Evolutionary conservation across 352 stramenopile species (phyloP).

Genomic region (Pythium guiyangense): DNA sequence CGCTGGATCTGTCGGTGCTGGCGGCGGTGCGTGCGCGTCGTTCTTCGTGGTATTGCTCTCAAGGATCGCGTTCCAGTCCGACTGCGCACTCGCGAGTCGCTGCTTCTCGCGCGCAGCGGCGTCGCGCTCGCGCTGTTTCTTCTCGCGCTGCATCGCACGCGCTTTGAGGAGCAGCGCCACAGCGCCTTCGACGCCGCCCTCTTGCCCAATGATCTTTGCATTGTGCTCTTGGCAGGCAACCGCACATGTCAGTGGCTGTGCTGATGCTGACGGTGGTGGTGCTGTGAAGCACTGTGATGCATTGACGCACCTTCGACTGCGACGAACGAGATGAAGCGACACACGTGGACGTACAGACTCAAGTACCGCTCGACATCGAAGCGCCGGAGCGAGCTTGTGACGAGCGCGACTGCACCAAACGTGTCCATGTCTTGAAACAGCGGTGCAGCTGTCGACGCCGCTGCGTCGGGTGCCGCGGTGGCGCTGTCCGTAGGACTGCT

Average conservation of each 20-base stretch:
- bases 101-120: slow-evolving; percentile 24
- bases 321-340: slow-evolving; percentile 59
- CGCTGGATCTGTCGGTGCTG: slow-evolving; percentile 10
- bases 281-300: no score
- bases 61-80: slow-evolving; percentile 36
- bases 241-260: no score
- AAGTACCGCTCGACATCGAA: slow-evolving; percentile 59
- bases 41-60: slow-evolving; percentile 4
- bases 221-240: slow-evolving; percentile 30
- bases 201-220: slow-evolving; percentile 52
- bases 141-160: slow-evolving; percentile 49
- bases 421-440: slow-evolving; percentile 44
- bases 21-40: background rate
- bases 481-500: no score
- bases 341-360: slow-evolving; percentile 52
- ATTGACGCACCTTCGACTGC: slow-evolving; percentile 32
- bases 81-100: slow-evolving; percentile 19
- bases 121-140: slow-evolving; percentile 31
- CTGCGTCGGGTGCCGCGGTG: no score
- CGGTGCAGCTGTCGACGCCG: slow-evolving; percentile 7
- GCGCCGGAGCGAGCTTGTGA: slow-evolving; percentile 33
- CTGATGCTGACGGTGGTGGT: background rate
- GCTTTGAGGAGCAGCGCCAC: slow-evolving; percentile 58
- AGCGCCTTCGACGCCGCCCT: slow-evolving; percentile 52
- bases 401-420: slow-evolving; percentile 28